These are phyloP conservation scores for Plasmodium vivax DNA, from an alignment of 169 alveolate genomes.

Conservation along the genomic window DNA sequence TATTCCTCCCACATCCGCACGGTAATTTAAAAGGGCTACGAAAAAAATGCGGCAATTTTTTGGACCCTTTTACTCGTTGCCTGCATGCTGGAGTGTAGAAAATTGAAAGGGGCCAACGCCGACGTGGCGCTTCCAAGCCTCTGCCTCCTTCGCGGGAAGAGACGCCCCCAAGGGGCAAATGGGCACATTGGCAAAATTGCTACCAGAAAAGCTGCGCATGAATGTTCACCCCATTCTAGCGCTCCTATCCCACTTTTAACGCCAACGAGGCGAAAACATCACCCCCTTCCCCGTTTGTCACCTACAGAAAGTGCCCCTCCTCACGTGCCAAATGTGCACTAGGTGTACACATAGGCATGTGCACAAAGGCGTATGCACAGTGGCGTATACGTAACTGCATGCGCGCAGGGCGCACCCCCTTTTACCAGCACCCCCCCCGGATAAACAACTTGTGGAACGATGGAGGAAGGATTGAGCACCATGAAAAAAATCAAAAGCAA, in stretches of 20 bases:
- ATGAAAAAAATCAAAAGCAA: constrained; percentile 58
- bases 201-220: not conserved
- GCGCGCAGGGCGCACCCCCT: not conserved
- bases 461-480: constrained; percentile 47
- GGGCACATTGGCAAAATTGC: not conserved
- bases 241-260: not conserved
- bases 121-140: not conserved
- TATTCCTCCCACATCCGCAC: not conserved
- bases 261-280: not conserved
- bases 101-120: not conserved
- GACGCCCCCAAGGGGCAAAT: not conserved
- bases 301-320: not conserved
- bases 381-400: not conserved
- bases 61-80: not conserved
- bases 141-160: not conserved
- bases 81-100: not conserved
- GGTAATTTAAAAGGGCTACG: not conserved
- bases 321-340: not conserved
- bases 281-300: not conserved
- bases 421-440: not conserved
- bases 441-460: not conserved
- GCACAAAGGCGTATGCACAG: not conserved
- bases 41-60: not conserved
- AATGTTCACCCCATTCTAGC: not conserved
- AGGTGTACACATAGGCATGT: not conserved